Base-by-base conservation (phyloP, 1,139 yeast species). In the Candida mesenterica region DNA sequence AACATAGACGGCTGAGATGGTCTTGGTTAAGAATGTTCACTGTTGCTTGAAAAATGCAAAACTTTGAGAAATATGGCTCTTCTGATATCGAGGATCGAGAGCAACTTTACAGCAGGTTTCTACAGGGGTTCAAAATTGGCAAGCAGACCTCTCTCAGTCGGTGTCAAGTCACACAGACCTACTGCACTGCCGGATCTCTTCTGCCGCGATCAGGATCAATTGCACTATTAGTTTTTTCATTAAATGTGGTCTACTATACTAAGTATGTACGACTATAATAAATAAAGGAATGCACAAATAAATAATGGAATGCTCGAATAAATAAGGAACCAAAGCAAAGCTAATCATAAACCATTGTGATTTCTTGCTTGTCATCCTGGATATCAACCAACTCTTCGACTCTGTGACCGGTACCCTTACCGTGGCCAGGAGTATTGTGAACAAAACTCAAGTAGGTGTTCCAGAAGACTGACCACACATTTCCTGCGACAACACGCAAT, bases 401-500 rank as follows among this genome's bases (percentile, higher is more conserved):
- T 28, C 48, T 42, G 34, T 53, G 49, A 10, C 68, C 68, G 34
- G 65, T 62, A 10, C 65, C 68, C 43, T 64, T 61, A 22, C 68
- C 72, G 38, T 64, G 95, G 9, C 67, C 65, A 36, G 57, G 55
- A 6, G 71, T 58, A 43, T 69, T 68, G 42, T 67, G 74, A 14
- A 67, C 59, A 41, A 59, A 67, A 48, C 74, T 67, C 52, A 69
- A 61, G 51, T 62, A 69, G 30, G 70, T 62, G 41, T 64, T 68
- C 75, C 75, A 69, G 19, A 72, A 70, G 18, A 68, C 57, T 4
- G 72, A 65, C 62, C 70, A 67, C 10, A 68, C 33, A 43, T 69
- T 69, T 20, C 67, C 52, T 14, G 65, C 57, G 8, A 69, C 63
- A 15, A 67, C 59, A 37, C 75, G 51, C 30, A 65, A 55, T 43